Base-by-base conservation (phyloP, 2,329 filamentous ascomycete genomes). In the Fusarium gaditjirri region DNA sequence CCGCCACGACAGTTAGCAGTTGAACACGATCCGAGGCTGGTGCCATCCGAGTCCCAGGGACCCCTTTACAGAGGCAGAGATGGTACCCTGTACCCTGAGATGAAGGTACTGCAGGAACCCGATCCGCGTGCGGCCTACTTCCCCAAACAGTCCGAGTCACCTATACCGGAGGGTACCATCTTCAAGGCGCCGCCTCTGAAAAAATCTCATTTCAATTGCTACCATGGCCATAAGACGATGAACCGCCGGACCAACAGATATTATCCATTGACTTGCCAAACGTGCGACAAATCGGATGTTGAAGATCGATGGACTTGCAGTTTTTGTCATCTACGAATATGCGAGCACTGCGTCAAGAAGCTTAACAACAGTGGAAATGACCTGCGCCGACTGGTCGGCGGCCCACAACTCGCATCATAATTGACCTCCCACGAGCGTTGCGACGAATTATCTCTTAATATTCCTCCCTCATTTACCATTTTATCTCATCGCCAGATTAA, bases 181-280 rank as follows among this genome's bases (percentile, higher is more conserved):
- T 81, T 85, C 61, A 79, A 80, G 23, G 81, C 87, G 4, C 77
- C 78, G 12, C 82, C 85, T 4, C 77, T 89, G n/a, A 81, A 79
- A 55, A 81, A 85, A 50, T 79, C 80, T 3, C 83, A 85, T 68
- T 83, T 83, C 70, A 73, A 79, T 62, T 90, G 88, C 78, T 82
- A 86, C 62, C 83, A 84, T 43, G 76, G 77, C 7, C 88, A 90
- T 75, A 77, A 76, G 50, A 81, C 78, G 50, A 87, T 89, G 84
- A 81, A 85, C 59, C 79, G 82, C 41, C 83, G 84, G 58, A 79
- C 80, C 66, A 89, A 90, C 77, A 78, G 76, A 50, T 77, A 83
- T 73, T 86, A 88, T 74, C 82, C 87, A 4, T 80, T 89, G 25
- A 82, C 85, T 16, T 90, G 88, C 76, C 86, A 88, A 77, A 82